Evolutionary conservation across 1,284 basidiomycete genomes (phyloP), one percentile per base, ranked within the genome.

Genomic region (Ustilago cynodontis): DNA sequence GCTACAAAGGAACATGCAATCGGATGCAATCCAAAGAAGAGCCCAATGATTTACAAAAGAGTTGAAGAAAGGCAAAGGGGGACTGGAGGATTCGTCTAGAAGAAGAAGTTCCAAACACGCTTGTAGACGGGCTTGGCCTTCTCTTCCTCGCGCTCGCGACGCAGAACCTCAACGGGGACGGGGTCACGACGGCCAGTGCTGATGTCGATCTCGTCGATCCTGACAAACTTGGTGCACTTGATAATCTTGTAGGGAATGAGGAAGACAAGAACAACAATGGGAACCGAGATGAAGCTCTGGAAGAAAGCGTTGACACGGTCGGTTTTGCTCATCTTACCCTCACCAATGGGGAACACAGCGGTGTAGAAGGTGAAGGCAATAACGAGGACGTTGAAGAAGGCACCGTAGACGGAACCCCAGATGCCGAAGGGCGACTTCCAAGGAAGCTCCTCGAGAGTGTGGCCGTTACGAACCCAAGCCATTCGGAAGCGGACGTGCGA

Each of bases 401-500:
- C 82, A 41, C 88, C 88, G 60, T 86, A 77, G 74, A 84, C 82
- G 16, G 87, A 87, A 35, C 89, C 89, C 47, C 70, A 87, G 33
- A 88, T 81, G 47, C 89, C 89, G 22, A 87, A 86, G 35, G 87
- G 77, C 28, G 88, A 87, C n/a, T 65, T 77, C 87, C 87, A 89
- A 4, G 88, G 88, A 7, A 89, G 86, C 81, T 89, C 88, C 61
- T 88, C 87, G 53, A 88, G 62, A 0, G 83, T 82, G 83, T 88
- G 87, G 14, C 88, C 88, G 82, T 84, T 87, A n/a, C 83, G 82
- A 62, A 83, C 82, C 88, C 88, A 89, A 1, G 88, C 88, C 45
- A 62, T 53, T 72, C 90, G 90, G 90, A 93, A 94, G 86, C 88
- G 87, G 59, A 88, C 87, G 80, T 86, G 79, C 28, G 71, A 78